Conservation (phyloP, 306 rosid species). For the Abrus precatorius region DNA sequence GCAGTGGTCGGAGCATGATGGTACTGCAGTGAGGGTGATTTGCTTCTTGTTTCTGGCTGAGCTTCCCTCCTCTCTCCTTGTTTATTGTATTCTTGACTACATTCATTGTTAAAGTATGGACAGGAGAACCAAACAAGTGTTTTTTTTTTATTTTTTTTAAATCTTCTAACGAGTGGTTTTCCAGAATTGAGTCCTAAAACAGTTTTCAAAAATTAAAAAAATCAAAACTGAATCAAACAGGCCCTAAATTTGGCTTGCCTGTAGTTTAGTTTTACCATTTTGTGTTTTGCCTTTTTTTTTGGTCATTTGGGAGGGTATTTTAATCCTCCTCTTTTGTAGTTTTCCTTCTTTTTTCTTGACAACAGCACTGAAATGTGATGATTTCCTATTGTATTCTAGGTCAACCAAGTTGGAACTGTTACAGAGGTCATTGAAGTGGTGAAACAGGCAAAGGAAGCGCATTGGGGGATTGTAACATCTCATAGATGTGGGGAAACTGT, state of each 20-base stretch:
- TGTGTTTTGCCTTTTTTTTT: background rate
- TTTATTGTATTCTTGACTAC: too few relatives aligned
- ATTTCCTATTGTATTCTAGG: slow-evolving; percentile 57
- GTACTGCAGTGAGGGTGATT: too few relatives aligned
- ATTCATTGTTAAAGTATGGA: too few relatives aligned
- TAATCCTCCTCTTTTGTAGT: slow-evolving; percentile 21
- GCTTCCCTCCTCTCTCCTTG: too few relatives aligned
- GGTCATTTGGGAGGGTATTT: slow-evolving; percentile 28
- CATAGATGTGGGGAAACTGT: slow-evolving; percentile 95
- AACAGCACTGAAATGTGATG: slow-evolving; percentile 40
- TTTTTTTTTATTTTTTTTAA: too few relatives aligned
- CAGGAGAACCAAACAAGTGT: too few relatives aligned
- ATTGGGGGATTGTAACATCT: slow-evolving; percentile 86
- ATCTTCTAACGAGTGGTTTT: too few relatives aligned
- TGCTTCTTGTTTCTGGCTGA: too few relatives aligned
- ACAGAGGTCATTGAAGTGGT: slow-evolving; percentile 92
- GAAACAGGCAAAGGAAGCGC: slow-evolving; percentile 84
- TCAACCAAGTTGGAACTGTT: slow-evolving; percentile 94
- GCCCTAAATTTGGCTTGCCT: slow-evolving; percentile 22
- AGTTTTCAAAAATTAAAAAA: too few relatives aligned
- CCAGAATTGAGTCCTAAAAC: too few relatives aligned
- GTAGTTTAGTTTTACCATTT: slow-evolving; percentile 19
- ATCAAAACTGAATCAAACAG: too few relatives aligned
- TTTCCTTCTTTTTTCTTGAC: slow-evolving; percentile 17
- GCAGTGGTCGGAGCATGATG: too few relatives aligned